Base-by-base conservation (phyloP, 176 grass and related monocot genomes). In the Musa acuminata region DNA sequence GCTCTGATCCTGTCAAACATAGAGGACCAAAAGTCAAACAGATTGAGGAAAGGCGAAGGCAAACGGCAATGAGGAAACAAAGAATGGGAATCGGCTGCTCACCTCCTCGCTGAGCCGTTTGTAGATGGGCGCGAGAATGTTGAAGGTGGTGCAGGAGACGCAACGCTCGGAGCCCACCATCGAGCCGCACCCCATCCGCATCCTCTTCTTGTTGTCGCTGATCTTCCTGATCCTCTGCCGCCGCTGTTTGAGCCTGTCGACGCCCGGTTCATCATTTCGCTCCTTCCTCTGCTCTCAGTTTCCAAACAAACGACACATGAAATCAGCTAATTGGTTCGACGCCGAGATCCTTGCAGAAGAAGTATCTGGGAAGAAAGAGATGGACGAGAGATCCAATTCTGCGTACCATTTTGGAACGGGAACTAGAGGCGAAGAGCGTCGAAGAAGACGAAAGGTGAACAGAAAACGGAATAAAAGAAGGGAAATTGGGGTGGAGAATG, bases 91-190 rank as follows among this genome's bases (percentile, higher is more conserved):
- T 25, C 77, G 27, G 17, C 67, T 49, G 52, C 23, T 11, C 67
- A 80, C 83, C 83, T 84, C 77, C 64, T 80, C 51, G 79, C 74
- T 71, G 79, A 84, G 83, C 71, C 83, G 55, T 26, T 84, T 84
- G 77, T 84, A 84, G 83, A 84, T 84, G 54, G 83, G 83, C 35
- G 83, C 83, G 10, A 84, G 83, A 64, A 84, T 84, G 83, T 84
- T 84, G 71, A 84, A 84, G 54, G 83, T 84, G 25, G 83, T 84
- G 77, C 83, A 84, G 1, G 83, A 84, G 74, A 84, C 62, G 74
- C 83, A 75, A 11, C 72, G 24, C 27, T 84, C 82, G 0, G 80
- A 62, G 64, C 12, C 24, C 25, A 27, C 24, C 64, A 74, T 17
- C 52, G 51, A 25, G 25, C 71, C 71, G 43, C 75, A 25, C n/a